These are phyloP conservation scores for Chlorella sp. DNA, from an alignment of 139 green algal species.

Conservation along the genomic window DNA sequence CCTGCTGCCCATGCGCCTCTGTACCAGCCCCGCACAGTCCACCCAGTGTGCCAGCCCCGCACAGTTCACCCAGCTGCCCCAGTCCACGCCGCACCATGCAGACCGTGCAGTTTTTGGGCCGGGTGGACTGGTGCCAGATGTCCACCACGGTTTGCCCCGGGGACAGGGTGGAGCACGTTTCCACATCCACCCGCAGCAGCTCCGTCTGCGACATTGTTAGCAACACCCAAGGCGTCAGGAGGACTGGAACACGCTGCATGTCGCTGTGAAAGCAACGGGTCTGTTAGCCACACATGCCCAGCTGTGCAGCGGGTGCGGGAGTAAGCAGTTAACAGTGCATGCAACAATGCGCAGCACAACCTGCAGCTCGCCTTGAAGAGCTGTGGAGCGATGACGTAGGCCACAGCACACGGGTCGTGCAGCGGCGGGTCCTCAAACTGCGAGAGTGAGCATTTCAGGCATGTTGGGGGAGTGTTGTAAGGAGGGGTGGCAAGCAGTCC, in stretches of 20 bases:
- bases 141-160: slow-evolving; percentile 90
- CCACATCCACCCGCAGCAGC: slow-evolving; percentile 82
- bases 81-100: slow-evolving; percentile 43
- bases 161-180: slow-evolving; percentile 64
- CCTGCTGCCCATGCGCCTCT: background rate
- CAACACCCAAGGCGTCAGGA: no score
- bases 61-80: background rate
- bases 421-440: slow-evolving; percentile 75
- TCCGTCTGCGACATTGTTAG: slow-evolving; percentile 37
- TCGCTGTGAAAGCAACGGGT: no score
- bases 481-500: no score
- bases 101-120: slow-evolving; percentile 73
- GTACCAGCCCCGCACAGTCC: no score
- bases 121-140: slow-evolving; percentile 64
- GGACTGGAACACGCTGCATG: background rate
- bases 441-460: background rate
- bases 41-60: background rate
- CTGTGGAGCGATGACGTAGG: slow-evolving; percentile 75
- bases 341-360: background rate
- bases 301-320: no score
- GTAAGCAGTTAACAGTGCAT: background rate
- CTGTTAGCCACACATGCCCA: no score
- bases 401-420: slow-evolving; percentile 94
- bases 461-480: no score
- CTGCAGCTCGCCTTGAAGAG: slow-evolving; percentile 70